Conservation (phyloP, 345 rosid species). For the Gossypium australe region DNA sequence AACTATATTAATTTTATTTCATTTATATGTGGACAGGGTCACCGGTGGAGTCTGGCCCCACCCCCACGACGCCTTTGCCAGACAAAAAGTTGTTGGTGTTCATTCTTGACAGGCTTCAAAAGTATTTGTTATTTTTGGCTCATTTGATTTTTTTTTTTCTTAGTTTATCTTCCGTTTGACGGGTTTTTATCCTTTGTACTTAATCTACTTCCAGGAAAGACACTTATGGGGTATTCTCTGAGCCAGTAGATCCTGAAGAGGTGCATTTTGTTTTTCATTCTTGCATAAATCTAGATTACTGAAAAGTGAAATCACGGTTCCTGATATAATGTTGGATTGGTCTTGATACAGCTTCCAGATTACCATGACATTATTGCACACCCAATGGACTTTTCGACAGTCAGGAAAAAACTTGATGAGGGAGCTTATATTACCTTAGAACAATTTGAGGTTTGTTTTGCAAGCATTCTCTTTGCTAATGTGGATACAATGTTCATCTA, state of each 20-base stretch:
- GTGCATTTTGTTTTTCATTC: constrained; percentile 26
- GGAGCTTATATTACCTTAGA: constrained; percentile 72
- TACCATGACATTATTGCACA: constrained; percentile 74
- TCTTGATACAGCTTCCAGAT: constrained; percentile 83
- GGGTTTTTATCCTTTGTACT: constrained; percentile 22
- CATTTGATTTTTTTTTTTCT: constrained; percentile 18
- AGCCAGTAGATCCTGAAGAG: constrained; percentile 91
- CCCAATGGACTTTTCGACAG: constrained; percentile 89
- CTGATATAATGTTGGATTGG: constrained; percentile 10
- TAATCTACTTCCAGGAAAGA: constrained; percentile 63
- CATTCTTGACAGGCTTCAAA: constrained; percentile 99
- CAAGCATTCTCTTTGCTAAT: not conserved
- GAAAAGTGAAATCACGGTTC: not conserved
- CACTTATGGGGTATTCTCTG: constrained; percentile 89
- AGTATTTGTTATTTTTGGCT: constrained; percentile 50
- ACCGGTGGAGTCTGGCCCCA: constrained; percentile 82
- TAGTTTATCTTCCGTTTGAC: constrained; percentile 13
- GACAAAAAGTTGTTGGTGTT: constrained; percentile 97
- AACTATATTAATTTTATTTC: constrained; percentile 14
- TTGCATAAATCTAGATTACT: not conserved
- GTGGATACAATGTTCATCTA: not conserved
- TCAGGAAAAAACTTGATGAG: constrained; percentile 64
- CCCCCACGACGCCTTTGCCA: constrained; percentile 97
- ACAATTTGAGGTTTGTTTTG: constrained; percentile 69
- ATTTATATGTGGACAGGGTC: constrained; percentile 70